Percentiles rank a stretch among this genome's conserved stretches.
phyloP scores from a whole-genome alignment of 1,284 basidiomycete species.

The Pholiota adiposa region DNA sequence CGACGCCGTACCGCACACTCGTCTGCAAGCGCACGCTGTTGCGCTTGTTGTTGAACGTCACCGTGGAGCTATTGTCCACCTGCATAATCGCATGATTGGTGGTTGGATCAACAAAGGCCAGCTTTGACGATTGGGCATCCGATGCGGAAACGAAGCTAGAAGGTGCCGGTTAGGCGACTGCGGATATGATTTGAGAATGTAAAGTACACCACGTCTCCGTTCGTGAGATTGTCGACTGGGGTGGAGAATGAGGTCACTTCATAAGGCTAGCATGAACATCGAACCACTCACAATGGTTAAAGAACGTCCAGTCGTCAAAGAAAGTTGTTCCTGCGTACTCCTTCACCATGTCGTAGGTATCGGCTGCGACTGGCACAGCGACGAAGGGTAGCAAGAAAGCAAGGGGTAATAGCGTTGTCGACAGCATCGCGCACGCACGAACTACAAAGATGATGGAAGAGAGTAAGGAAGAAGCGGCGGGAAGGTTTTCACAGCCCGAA shows the following conservation, averaged over 20 bases:
- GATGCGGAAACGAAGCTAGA: constrained; percentile 58
- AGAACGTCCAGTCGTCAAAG: constrained; percentile 62
- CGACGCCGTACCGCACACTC: constrained; percentile 60
- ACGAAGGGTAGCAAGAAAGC: constrained; percentile 9
- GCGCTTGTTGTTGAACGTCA: constrained; percentile 66
- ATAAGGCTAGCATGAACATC: background rate
- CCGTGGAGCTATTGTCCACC: constrained; percentile 68
- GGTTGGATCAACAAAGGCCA: constrained; percentile 64
- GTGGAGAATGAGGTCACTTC: constrained; percentile 4
- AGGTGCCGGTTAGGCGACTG: constrained; percentile 4
- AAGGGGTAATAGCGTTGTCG: background rate
- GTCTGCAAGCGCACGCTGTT: constrained; percentile 71
- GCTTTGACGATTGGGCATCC: constrained; percentile 50
- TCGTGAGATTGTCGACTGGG: constrained; percentile 71
- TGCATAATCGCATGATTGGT: constrained; percentile 70
- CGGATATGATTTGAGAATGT: background rate
- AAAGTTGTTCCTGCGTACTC: constrained; percentile 56
- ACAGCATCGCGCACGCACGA: background rate
- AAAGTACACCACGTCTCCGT: constrained; percentile 66
- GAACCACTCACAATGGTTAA: constrained; percentile 46
- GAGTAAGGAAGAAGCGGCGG: background rate
- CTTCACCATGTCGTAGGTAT: constrained; percentile 47
- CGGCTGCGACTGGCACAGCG: constrained; percentile 26
- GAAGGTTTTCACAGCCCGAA: background rate
- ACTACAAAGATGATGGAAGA: background rate